Evolutionary conservation across 345 rosid species (phyloP), one percentile per base, ranked within the genome.

Genomic region (Psidium friedrichsthalianum): DNA sequence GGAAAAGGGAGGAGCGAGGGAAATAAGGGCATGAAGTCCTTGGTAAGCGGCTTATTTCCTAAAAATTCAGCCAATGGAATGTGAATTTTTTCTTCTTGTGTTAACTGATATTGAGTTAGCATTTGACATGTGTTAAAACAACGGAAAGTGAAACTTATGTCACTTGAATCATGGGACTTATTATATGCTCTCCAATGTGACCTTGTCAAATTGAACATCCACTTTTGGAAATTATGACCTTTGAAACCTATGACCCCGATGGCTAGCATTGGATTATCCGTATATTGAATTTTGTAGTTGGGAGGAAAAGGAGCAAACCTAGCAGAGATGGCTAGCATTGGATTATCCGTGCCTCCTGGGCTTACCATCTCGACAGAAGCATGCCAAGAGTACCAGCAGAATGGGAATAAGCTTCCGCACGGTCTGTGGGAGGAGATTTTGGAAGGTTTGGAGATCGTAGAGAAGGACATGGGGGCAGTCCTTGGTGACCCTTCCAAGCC

Each of bases 1-100:
- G 99, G 99, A 32, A 95, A 95, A 90, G 98, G 99, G 87, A 93
- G 90, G 90, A 97, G 99, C 82, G 99, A 97, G 90, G 99, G 99
- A 90, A 91, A 97, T 91, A 97, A 95, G 92, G 93, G 93, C 94
- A 97, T 97, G 99, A 97, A 97, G 90, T 92, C 96, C 82, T 88
- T 97, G 96, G 99, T 97, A 90, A 90, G 93, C 83, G 85, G 21
- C 32, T 55, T 69, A 16, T 53, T 64, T 27, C 27, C 40, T 25
- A 55, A 51, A 24, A 29, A 52, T 51, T 40, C 27, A 84, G 42
- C 53, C 25, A 36, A 69, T 18, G 47, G 47, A 69, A 69, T 36
- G 47, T 36, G 80, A 69, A 69, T 18, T 18, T 69, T 18, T 36
- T 24, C 9, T 69, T 69, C 32, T 69, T 18, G 4, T 20, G 24